Percentiles rank a stretch among this genome's conserved stretches.
Conservation (phyloP, 768 basidiomycete species). For the Boletus insuetus region DNA sequence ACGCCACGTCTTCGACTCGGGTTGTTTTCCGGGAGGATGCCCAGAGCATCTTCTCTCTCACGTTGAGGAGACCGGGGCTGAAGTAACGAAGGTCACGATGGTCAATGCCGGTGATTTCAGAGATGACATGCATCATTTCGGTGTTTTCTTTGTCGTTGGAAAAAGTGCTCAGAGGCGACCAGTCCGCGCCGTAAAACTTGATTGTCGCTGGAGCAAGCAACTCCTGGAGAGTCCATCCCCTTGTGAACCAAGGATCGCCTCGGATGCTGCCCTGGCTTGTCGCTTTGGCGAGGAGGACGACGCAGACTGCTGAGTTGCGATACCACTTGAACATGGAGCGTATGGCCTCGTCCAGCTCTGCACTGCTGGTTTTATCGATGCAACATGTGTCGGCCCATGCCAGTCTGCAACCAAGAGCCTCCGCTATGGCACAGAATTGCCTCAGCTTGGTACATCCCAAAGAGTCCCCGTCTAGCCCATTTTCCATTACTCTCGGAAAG, state of each 20-base stretch:
- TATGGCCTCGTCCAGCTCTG: conserved; percentile 31
- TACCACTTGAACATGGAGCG: conserved; percentile 28
- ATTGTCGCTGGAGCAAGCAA: conserved; percentile 19
- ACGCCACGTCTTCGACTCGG: conserved; percentile 25
- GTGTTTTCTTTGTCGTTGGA: conserved; percentile 21
- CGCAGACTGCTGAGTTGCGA: conserved; percentile 21
- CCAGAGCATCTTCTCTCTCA: conserved; percentile 23
- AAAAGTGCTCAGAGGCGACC: conserved; percentile 10
- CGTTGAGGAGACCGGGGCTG: conserved; percentile 18
- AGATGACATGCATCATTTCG: conserved; percentile 10
- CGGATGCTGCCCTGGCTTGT: neutral
- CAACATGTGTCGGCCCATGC: conserved; percentile 29
- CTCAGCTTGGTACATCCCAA: conserved; percentile 14
- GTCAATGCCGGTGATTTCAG: conserved; percentile 13
- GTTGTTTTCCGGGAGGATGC: conserved; percentile 25
- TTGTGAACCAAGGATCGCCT: conserved; percentile 23
- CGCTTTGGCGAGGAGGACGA: conserved; percentile 14
- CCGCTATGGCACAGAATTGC: conserved; percentile 13
- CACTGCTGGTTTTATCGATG: conserved; percentile 28
- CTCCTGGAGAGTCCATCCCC: conserved; percentile 22
- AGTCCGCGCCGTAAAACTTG: conserved; percentile 20
- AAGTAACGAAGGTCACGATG: conserved; percentile 14
- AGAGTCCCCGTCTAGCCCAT: neutral
- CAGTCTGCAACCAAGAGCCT: conserved; percentile 11
- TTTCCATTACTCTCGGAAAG: conserved; percentile 8